These are phyloP conservation scores for Flaveria bidentis DNA, from an alignment of 129 eudicot genomes.

Conservation along the genomic window DNA sequence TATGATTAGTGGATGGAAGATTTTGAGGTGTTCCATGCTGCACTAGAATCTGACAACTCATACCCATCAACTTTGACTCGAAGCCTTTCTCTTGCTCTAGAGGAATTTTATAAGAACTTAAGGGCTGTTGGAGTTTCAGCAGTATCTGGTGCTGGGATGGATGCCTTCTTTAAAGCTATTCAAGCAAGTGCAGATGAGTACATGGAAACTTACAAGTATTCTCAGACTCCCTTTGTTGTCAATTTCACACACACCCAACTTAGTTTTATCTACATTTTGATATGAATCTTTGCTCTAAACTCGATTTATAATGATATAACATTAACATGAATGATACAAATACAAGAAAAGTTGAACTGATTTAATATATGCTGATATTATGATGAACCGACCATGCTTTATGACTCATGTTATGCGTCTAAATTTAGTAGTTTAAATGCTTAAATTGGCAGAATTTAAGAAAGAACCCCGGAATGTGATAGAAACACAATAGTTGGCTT, in stretches of 20 bases:
- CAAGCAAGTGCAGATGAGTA: slow-evolving; percentile 92
- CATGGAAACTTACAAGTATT: slow-evolving; percentile 90
- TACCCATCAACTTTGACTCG: slow-evolving; percentile 82
- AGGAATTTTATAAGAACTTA: slow-evolving; percentile 83
- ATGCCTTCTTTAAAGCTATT: slow-evolving; percentile 72
- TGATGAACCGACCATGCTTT: too few relatives aligned
- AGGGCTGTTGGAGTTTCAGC: slow-evolving; percentile 96
- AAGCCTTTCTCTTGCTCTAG: slow-evolving; percentile 81
- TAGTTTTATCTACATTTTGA: slow-evolving; percentile 8
- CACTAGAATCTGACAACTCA: slow-evolving; percentile 79
- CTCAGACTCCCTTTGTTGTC: background rate
- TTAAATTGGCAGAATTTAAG: too few relatives aligned
- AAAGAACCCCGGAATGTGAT: background rate
- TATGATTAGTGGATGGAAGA: slow-evolving; percentile 86
- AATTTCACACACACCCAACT: slow-evolving; percentile 13
- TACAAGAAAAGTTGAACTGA: background rate
- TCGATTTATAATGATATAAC: background rate
- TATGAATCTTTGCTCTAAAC: background rate
- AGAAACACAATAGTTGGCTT: too few relatives aligned
- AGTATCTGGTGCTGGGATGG: slow-evolving; percentile 89
- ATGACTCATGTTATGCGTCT: background rate
- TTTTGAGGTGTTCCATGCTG: slow-evolving; percentile 85
- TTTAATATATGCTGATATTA: too few relatives aligned
- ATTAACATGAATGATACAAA: slow-evolving; percentile 2
- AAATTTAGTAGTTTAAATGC: background rate